These are phyloP conservation scores for Cylindrotheca closterium DNA, from an alignment of 108 stramenopile species.

Conservation along the genomic window DNA sequence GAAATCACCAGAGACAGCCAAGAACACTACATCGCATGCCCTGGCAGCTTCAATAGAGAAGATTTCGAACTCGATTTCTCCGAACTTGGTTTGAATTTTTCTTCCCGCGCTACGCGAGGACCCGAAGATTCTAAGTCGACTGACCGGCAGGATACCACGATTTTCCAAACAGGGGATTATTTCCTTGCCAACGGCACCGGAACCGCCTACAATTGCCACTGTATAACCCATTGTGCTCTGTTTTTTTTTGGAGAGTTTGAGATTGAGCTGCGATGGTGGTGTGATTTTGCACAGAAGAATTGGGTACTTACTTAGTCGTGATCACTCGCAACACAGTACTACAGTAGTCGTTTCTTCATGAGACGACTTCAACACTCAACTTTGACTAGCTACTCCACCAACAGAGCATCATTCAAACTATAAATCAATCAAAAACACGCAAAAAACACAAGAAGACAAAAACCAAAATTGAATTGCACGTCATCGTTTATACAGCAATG, in stretches of 20 bases:
- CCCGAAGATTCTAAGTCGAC: conserved; percentile 83
- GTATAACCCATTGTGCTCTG: conserved; percentile 28
- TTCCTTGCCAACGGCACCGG: conserved; percentile 98
- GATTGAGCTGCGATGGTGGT: no score
- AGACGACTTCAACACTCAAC: no score
- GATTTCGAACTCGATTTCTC: conserved; percentile 81
- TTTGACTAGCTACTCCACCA: no score
- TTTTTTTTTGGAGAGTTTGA: not conserved
- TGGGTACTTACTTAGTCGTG: no score
- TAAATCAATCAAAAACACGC: no score
- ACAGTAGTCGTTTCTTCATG: no score
- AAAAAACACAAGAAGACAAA: no score
- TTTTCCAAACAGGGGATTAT: conserved; percentile 83
- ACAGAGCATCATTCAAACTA: no score
- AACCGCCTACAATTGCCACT: conserved; percentile 95
- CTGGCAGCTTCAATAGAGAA: conserved; percentile 68
- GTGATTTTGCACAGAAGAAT: no score
- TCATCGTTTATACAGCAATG: not conserved
- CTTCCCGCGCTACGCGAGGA: conserved; percentile 83
- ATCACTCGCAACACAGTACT: no score
- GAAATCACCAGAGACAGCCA: conserved; percentile 91
- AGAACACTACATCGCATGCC: conserved; percentile 88
- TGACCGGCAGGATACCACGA: conserved; percentile 56
- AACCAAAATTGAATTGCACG: no score
- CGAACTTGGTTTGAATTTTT: conserved; percentile 73